Conservation (phyloP, 208 protist genomes). For the Blechomonas ayalai region DNA sequence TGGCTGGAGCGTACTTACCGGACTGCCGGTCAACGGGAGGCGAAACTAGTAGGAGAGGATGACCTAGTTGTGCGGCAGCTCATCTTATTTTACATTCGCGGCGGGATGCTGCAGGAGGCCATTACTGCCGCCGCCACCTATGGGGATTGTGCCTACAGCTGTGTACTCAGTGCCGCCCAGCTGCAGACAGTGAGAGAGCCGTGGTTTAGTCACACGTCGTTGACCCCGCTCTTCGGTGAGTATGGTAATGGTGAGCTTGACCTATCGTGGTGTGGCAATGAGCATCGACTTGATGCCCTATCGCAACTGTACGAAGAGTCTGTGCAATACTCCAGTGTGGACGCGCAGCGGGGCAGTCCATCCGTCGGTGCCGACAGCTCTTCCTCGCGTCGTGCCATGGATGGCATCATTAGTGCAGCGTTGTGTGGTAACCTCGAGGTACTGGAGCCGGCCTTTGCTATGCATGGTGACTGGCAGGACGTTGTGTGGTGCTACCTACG, state of each 20-base stretch:
- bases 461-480: constrained; percentile 49
- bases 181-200: constrained; percentile 70
- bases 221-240: constrained; percentile 78
- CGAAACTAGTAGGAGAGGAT: constrained; percentile 35
- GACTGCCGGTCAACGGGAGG: constrained; percentile 10
- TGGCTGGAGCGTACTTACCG: constrained; percentile 72
- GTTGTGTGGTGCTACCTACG: constrained; percentile 71
- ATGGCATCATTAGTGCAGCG: constrained; percentile 59
- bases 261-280: constrained; percentile 51
- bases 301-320: constrained; percentile 70
- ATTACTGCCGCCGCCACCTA: constrained; percentile 41
- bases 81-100: constrained; percentile 56
- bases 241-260: constrained; percentile 67
- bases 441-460: constrained; percentile 50
- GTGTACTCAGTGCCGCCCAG: constrained; percentile 65
- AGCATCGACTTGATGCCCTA: constrained; percentile 63
- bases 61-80: constrained; percentile 57
- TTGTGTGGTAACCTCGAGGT: constrained; percentile 66
- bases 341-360: background rate
- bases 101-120: constrained; percentile 57
- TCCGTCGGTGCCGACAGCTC: background rate
- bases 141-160: constrained; percentile 62
- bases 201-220: constrained; percentile 45
- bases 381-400: constrained; percentile 15
- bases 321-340: constrained; percentile 5